Evolutionary conservation across 1,284 basidiomycete species (phyloP), one percentile per base, ranked within the genome.

Genomic region (Bjerkandera adusta): DNA sequence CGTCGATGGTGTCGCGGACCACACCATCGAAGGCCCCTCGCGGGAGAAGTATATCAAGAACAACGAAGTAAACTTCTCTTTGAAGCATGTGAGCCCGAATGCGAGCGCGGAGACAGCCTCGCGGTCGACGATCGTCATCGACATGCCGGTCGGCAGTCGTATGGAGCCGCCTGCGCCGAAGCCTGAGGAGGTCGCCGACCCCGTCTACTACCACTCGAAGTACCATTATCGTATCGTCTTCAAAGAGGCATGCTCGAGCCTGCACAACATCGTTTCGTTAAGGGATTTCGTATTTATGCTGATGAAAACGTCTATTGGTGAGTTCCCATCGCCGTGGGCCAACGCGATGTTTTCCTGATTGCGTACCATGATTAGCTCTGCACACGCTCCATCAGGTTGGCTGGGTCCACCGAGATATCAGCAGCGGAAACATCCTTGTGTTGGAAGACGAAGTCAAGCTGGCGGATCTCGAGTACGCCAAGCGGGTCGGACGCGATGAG

Each of bases 321-420:
- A n/a, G 36, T 21, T 12, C 12, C 16, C 7, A 18, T 15, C n/a
- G 13, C 36, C 26, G 13, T 8, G 10, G 21, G n/a, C n/a, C n/a
- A n/a, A n/a, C n/a, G n/a, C n/a, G n/a, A n/a, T n/a, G n/a, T n/a
- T n/a, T n/a, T n/a, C n/a, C n/a, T n/a, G n/a, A 12, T 12, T 15
- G 3, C 20, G 13, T 11, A 18, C 30, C n/a, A n/a, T n/a, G n/a
- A n/a, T n/a, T n/a, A 7, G 12, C 35, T 24, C 15, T 41, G 34
- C n/a, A 24, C 12, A 10, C 16, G 24, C n/a, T 10, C 2, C 11
- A 10, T 10, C 21, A 24, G 8, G 12, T 13, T 2, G 36, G 36
- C 15, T 38, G 36, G 36, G 36, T 38, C 8, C 36, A 38, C 26
- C 36, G 36, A 8, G 36, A 38, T 38, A 10, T 38, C 36, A 38